Evolutionary conservation across 106 monocot species (phyloP), one percentile per base, ranked within the genome.

Genomic region (Dendrobium officinale): DNA sequence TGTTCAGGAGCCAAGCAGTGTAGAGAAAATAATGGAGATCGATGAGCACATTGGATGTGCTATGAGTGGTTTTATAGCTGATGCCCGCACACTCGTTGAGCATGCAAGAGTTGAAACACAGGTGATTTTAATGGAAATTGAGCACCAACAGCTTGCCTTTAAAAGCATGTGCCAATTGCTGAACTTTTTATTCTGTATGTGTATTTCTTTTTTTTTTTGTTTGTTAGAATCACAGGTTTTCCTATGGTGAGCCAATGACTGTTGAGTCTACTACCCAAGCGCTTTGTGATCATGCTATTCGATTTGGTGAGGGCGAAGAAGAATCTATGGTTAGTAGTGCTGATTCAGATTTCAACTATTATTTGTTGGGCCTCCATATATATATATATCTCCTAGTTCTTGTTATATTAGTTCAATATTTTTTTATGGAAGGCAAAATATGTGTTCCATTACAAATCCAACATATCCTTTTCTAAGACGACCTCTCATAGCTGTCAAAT

Each of bases 1-100:
- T 26, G 22, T 78, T 82, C 78, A 95, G 95, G 95, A 95, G 67
- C 95, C 95, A 78, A 95, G 86, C 81, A 95, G 95, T 72, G 90
- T 92, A 20, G 95, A 95, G 75, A 95, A 95, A 80, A 95, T 95
- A 41, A 95, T 95, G 95, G 95, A 95, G 80, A 92, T 95, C 79
- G 95, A 95, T 82, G 92, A 92, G 73, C 92, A 95, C 84, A 87
- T 95, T 33, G 95, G 92, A 20, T 95, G 95, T 86, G 95, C 95
- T 27, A 95, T 95, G 95, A 95, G 95, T 82, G 95, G 92, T 40
- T 80, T 95, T 48, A 95, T 95, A 77, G 90, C 95, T 82, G 95
- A 95, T 89, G 95, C 92, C 48, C 87, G 92, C 33, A 95, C 92
- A 44, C 87, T 95, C 42, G 95, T 95, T 74, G 95, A 95, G 58